Conservation (phyloP, 176 grass and related monocot species). For the Cocos nucifera region DNA sequence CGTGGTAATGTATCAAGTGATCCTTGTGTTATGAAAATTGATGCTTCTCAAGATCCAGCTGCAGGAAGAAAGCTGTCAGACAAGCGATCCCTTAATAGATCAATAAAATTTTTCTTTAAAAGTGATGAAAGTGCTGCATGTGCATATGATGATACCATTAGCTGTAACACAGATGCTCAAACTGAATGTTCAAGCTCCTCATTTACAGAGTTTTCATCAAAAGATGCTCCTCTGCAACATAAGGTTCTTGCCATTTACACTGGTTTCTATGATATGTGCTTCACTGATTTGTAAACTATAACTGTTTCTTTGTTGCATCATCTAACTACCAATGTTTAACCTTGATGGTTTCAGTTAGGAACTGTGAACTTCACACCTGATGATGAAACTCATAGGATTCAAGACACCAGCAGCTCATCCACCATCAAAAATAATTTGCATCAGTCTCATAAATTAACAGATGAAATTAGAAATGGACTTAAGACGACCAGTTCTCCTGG, state of each 20-base stretch:
- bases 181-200: background rate
- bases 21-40: slow-evolving; percentile 30
- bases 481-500: slow-evolving; percentile 45
- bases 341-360: slow-evolving; percentile 15
- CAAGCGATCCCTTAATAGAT: slow-evolving; percentile 35
- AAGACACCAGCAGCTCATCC: slow-evolving; percentile 28
- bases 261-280: slow-evolving; percentile 13
- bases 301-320: too few species aligned
- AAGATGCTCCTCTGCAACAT: slow-evolving; percentile 13
- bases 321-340: too few species aligned
- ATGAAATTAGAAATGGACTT: slow-evolving; percentile 56
- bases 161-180: slow-evolving; percentile 28
- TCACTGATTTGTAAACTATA: background rate
- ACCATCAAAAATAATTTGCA: slow-evolving; percentile 36
- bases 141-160: slow-evolving; percentile 29
- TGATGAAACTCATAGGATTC: slow-evolving; percentile 32
- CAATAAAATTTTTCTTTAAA: slow-evolving; percentile 35
- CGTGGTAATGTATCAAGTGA: slow-evolving; percentile 46
- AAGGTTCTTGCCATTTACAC: slow-evolving; percentile 12
- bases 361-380: slow-evolving; percentile 19
- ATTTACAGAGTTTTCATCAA: slow-evolving; percentile 37
- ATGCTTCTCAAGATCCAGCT: slow-evolving; percentile 30
- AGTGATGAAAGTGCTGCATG: slow-evolving; percentile 33
- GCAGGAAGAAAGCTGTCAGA: slow-evolving; percentile 26
- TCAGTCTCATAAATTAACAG: slow-evolving; percentile 42